A percentile compares a stretch with the other conserved stretches of the same genome.
These are phyloP conservation scores for Comarum palustre DNA, from an alignment of 306 rosid genomes.

Conservation along the genomic window DNA sequence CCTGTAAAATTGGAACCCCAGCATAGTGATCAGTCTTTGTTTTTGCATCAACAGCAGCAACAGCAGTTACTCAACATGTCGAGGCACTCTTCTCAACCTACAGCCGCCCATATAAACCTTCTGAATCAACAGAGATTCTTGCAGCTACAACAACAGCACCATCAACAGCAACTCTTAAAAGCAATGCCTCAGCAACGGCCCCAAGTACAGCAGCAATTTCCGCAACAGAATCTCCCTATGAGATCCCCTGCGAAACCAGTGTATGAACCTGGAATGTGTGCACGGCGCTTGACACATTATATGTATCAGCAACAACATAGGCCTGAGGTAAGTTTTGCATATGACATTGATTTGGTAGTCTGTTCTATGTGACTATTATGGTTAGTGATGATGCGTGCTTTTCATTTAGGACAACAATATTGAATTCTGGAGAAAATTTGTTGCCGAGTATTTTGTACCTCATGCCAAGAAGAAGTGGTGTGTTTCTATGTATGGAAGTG, in stretches of 20 bases:
- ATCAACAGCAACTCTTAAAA: slow-evolving; percentile 86
- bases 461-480: slow-evolving; percentile 99
- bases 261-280: slow-evolving; percentile 98
- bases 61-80: slow-evolving; percentile 87
- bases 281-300: slow-evolving; percentile 84
- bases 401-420: slow-evolving; percentile 76
- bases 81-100: slow-evolving; percentile 76
- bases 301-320: slow-evolving; percentile 95
- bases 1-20: slow-evolving; percentile 75
- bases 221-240: slow-evolving; percentile 65
- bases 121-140: slow-evolving; percentile 74
- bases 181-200: slow-evolving; percentile 84
- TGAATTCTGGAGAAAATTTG: slow-evolving; percentile 98
- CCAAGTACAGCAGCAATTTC: slow-evolving; percentile 79
- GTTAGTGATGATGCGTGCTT: slow-evolving; percentile 21
- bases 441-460: slow-evolving; percentile 87
- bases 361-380: slow-evolving; percentile 18
- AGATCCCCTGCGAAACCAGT: slow-evolving; percentile 76
- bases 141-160: slow-evolving; percentile 82
- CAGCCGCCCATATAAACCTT: slow-evolving; percentile 84
- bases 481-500: slow-evolving; percentile 94
- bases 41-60: slow-evolving; percentile 63
- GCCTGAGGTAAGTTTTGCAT: slow-evolving; percentile 63
- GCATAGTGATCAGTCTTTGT: slow-evolving; percentile 73
- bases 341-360: slow-evolving; percentile 2